Evolutionary conservation across 306 rosid genomes (phyloP), one percentile per base, ranked within the genome.

Genomic region (Biancaea sappan): DNA sequence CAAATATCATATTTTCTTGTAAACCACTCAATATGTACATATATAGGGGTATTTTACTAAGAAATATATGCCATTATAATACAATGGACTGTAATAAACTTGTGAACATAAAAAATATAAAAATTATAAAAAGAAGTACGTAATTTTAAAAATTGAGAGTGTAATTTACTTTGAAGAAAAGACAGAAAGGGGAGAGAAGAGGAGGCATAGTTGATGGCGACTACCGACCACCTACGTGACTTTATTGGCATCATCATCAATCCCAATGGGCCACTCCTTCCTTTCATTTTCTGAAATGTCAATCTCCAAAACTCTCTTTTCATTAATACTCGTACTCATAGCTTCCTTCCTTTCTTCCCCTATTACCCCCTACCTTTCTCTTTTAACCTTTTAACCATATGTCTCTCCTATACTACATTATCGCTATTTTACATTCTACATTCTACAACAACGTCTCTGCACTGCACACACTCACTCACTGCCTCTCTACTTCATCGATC

Each of bases 181-280:
- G n/a, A n/a, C n/a, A n/a, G 14, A 40, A 3, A 11, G 14, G 15
- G 46, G 22, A 47, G 8, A 47, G 22, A 4, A 1, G 44, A 69
- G 26, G 22, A 50, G 41, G 51, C 18, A 64, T 47, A 72, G 71
- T 53, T 78, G 88, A 78, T 72, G 59, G 81, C 57, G 84, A 86
- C 84, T 50, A 34, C 71, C 74, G 81, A 73, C 73, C 83, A 72
- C 80, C 83, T 83, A 43, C 28, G 12, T 40, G 70, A 43, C 54
- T 41, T 66, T 43, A 43, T 66, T 44, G 56, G 40, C 52, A 44
- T 71, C 83, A 66, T 81, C 83, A 75, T 79, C 86, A 54, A 66
- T 60, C 79, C 41, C 22, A 41, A 8, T 40, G 70, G 21, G 21
- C 52, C 70, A 24, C 52, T 13, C 22, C 16, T 37, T 38, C 26